Evolutionary conservation across 2,329 filamentous ascomycete genomes (phyloP).

Genomic region (Phialophora tarda): DNA sequence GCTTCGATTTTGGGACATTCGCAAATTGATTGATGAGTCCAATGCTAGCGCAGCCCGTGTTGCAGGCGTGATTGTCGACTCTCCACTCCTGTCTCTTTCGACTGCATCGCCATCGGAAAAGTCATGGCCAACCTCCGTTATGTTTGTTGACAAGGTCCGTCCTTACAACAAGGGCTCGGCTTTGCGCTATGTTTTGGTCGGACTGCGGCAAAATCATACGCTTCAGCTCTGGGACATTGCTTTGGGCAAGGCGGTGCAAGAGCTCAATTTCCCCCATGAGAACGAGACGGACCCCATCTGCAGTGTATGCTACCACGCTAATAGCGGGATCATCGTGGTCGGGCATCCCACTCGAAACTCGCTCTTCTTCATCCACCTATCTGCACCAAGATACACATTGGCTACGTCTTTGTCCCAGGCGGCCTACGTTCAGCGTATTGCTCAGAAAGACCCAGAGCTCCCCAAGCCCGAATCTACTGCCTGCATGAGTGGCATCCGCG

Average conservation of each 20-base stretch:
- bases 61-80: constrained; percentile 74
- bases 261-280: constrained; percentile 93
- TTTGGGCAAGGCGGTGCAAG: constrained; percentile 92
- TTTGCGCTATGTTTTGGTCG: constrained; percentile 92
- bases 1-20: constrained; percentile 98
- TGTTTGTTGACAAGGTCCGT: constrained; percentile 94
- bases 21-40: constrained; percentile 67
- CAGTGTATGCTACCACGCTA: constrained; percentile 91
- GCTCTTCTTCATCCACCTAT: constrained; percentile 94
- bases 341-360: constrained; percentile 97
- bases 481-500: constrained; percentile 94
- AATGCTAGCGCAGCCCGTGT: constrained; percentile 54
- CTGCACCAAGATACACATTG: constrained; percentile 89
- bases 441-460: constrained; percentile 71
- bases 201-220: constrained; percentile 98
- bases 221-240: constrained; percentile 98
- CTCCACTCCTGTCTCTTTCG: constrained; percentile 82
- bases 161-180: constrained; percentile 90
- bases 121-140: constrained; percentile 93
- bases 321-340: constrained; percentile 89
- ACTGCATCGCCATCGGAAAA: constrained; percentile 89
- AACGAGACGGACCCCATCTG: constrained; percentile 98
- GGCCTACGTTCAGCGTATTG: constrained; percentile 79
- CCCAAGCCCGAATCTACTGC: constrained; percentile 92
- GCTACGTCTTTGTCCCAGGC: constrained; percentile 77